Evolutionary conservation across 1,284 basidiomycete species (phyloP), one percentile per base, ranked within the genome.

Genomic region (Entoloma clypeatum): DNA sequence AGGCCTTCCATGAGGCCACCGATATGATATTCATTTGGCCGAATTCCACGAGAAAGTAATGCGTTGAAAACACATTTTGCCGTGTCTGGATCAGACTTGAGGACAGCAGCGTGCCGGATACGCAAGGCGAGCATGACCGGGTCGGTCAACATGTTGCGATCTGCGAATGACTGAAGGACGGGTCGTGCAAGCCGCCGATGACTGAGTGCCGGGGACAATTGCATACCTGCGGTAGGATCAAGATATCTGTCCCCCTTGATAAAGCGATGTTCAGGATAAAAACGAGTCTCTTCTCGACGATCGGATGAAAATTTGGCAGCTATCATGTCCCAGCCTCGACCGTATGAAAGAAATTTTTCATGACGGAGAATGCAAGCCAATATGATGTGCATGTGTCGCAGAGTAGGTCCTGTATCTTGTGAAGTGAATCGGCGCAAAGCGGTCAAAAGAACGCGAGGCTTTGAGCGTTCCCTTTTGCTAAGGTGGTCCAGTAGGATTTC

Each of bases 1-100:
- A 79, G 79, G 21, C 82, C 82, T 54, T 85, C 78, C 72, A 89
- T 79, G 36, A 89, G 62, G 31, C 81, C 78, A 29, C 69, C 65
- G 51, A 77, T 84, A 58, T 89, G 86, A 55, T 85, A 75, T 40
- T 69, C 67, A 53, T 75, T 83, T 5, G 83, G 77, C 40, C 75
- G 72, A 43, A 88, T 68, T 14, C 86, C 86, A 41, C 75, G 74
- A 35, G 68, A 63, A 30, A 83, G 58, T 67, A 88, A 74, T 7
- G 64, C 56, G 26, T 71, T 64, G 50, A 86, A 81, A 24, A 77
- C 58, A 11, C 66, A 62, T 41, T 69, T 63, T 1, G 81, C 79
- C 10, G 68, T 58, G 18, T 67, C 64, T 44, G 78, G 57, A 49
- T 84, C 72, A 30, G 63, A 56, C 40, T 70, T 69, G 35, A 72